Percentiles rank a stretch among this genome's conserved stretches.
phyloP scores from a whole-genome alignment of 164 flowering plant genomes.

The Vitis cinerea region DNA sequence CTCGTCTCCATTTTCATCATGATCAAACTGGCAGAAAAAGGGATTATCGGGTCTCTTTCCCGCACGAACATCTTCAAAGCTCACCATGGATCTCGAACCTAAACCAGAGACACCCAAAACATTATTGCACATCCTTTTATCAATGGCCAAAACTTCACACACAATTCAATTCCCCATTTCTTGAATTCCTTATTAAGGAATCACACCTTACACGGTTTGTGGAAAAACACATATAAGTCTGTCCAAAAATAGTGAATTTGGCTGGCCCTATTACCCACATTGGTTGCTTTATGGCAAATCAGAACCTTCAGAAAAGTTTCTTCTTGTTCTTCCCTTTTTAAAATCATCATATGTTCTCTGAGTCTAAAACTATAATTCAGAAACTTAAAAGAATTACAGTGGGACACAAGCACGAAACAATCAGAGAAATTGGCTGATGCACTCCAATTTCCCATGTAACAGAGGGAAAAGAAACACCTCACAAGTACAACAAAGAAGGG shows the following conservation, averaged over 20 bases:
- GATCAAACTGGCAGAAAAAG: conserved; percentile 47
- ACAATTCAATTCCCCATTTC: not conserved
- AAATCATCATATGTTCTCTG: too few relatives aligned
- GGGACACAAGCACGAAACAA: too few relatives aligned
- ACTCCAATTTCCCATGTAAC: too few relatives aligned
- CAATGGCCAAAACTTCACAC: not conserved
- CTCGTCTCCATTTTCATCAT: conserved; percentile 59
- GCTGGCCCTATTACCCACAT: not conserved
- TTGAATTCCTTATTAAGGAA: too few relatives aligned
- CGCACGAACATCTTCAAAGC: conserved; percentile 41
- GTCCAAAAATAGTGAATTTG: not conserved
- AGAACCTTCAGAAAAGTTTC: not conserved
- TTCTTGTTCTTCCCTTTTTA: too few relatives aligned
- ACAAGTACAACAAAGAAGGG: too few relatives aligned
- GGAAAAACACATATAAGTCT: too few relatives aligned
- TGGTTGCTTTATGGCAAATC: not conserved
- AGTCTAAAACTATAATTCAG: too few relatives aligned
- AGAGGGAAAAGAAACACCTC: too few relatives aligned
- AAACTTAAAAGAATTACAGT: too few relatives aligned
- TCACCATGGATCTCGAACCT: conserved; percentile 71
- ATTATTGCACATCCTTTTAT: not conserved
- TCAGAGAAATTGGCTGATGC: too few relatives aligned
- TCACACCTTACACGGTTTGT: too few relatives aligned
- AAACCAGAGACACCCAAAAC: conserved; percentile 11
- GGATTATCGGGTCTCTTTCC: conserved; percentile 33